phyloP scores from a whole-genome alignment of 1,284 basidiomycete species.

The Heterobasidion irregulare region DNA sequence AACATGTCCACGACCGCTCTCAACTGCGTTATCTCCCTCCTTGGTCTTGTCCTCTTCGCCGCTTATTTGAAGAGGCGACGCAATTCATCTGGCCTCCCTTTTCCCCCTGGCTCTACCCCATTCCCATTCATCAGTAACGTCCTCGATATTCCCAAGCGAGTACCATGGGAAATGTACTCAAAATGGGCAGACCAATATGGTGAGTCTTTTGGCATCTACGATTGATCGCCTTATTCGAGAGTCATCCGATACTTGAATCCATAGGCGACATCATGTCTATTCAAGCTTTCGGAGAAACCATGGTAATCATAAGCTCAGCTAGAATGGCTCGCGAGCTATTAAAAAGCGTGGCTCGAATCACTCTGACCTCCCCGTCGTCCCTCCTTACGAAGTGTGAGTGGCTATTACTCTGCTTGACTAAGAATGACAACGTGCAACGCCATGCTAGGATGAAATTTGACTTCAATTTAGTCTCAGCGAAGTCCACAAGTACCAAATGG shows the following conservation, averaged over 20 bases:
- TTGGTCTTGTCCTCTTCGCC: too few relatives aligned
- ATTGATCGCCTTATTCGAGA: background rate
- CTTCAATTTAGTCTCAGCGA: too few relatives aligned
- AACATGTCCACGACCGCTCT: too few relatives aligned
- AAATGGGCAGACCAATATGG: constrained; percentile 22
- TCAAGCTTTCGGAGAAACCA: constrained; percentile 11
- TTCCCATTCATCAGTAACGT: constrained; percentile 23
- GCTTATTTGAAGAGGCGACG: too few relatives aligned
- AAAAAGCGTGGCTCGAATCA: constrained; percentile 13
- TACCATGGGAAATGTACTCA: constrained; percentile 23
- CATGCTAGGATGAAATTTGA: too few relatives aligned
- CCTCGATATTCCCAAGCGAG: constrained; percentile 23
- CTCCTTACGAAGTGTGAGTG: background rate
- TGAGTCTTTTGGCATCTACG: background rate
- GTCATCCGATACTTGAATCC: background rate
- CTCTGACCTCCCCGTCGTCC: constrained; percentile 12
- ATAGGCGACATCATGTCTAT: constrained; percentile 17
- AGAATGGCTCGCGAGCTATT: constrained; percentile 14
- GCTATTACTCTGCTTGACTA: too few relatives aligned
- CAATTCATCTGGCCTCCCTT: background rate
- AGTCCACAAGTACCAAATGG: too few relatives aligned
- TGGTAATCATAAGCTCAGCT: constrained; percentile 14
- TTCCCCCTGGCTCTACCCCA: constrained; percentile 22
- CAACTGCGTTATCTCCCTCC: too few relatives aligned
- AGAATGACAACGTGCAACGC: too few relatives aligned